Conservation (phyloP, 148 eudicot genomes). For the Heliamphora exappendiculata region DNA sequence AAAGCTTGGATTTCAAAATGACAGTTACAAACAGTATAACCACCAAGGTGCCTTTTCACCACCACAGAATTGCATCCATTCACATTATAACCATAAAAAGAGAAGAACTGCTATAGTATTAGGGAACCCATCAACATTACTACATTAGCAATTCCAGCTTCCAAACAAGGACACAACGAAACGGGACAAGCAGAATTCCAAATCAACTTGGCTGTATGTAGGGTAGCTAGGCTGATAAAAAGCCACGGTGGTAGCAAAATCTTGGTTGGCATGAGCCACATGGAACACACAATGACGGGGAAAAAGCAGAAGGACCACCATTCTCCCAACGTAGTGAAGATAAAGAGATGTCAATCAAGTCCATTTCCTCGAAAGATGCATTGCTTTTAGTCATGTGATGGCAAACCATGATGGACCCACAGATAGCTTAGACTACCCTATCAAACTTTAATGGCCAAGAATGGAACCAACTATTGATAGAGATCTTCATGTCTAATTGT, state of each 20-base stretch:
- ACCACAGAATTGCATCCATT: background rate
- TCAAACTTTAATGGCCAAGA: constrained; percentile 14
- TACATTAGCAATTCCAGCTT: background rate
- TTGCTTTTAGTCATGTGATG: constrained; percentile 21
- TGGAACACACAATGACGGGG: constrained; percentile 1
- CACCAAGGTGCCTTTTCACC: background rate
- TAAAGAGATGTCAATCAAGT: constrained; percentile 1
- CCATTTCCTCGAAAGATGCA: constrained; percentile 23
- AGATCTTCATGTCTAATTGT: background rate
- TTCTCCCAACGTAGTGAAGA: constrained; percentile 1
- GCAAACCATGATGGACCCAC: constrained; percentile 13
- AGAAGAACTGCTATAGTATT: background rate
- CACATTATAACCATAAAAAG: background rate
- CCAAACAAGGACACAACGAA: background rate
- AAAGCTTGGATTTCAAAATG: background rate
- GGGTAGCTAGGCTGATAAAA: constrained; percentile 1
- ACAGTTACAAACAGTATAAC: background rate
- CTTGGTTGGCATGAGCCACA: constrained; percentile 19
- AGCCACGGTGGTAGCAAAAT: constrained; percentile 16
- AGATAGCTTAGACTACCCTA: background rate
- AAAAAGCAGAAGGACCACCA: constrained; percentile 20
- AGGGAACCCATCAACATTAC: background rate
- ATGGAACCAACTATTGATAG: constrained; percentile 4
- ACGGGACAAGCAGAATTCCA: constrained; percentile 8
- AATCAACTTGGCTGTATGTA: background rate